phyloP scores from a whole-genome alignment of 176 grass and related monocot genomes.

The Cenchrus purpureus region DNA sequence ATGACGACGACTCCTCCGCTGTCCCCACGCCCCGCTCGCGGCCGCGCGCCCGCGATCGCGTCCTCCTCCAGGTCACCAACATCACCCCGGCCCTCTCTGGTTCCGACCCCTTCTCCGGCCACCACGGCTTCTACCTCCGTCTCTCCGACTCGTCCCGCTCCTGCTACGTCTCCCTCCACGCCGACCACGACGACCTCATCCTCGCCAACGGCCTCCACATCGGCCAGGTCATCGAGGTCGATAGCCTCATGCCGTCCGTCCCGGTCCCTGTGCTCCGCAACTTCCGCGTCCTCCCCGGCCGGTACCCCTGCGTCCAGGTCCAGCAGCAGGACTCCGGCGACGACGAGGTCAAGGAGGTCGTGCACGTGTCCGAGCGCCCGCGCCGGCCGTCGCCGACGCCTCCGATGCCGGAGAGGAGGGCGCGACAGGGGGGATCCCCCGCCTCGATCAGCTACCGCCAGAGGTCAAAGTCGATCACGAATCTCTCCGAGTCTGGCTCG shows the following conservation, averaged over 20 bases:
- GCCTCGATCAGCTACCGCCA: constrained; percentile 36
- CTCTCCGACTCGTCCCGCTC: constrained; percentile 80
- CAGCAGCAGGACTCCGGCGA: constrained; percentile 45
- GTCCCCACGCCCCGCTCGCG: constrained; percentile 12
- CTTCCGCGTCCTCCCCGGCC: constrained; percentile 64
- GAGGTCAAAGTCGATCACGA: constrained; percentile 44
- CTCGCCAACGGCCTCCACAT: constrained; percentile 81
- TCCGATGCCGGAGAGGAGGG: constrained; percentile 38
- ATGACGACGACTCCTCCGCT: constrained; percentile 27
- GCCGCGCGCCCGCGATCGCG: constrained; percentile 20
- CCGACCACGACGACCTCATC: constrained; percentile 82
- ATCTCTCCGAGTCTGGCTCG: constrained; percentile 15
- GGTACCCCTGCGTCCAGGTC: constrained; percentile 55
- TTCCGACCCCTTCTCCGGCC: constrained; percentile 70
- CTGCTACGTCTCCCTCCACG: constrained; percentile 79
- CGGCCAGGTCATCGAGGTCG: constrained; percentile 78
- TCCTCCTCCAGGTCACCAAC: constrained; percentile 75
- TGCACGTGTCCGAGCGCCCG: constrained; percentile 31
- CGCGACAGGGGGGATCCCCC: constrained; percentile 45
- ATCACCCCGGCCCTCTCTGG: constrained; percentile 71
- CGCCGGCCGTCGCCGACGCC: constrained; percentile 35
- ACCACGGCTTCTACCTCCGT: constrained; percentile 87
- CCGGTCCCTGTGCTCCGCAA: constrained; percentile 68
- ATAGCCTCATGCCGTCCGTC: constrained; percentile 58
- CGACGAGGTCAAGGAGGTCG: constrained; percentile 70